Evolutionary conservation across 495 filamentous ascomycete species (phyloP), one percentile per base, ranked within the genome.

Genomic region (Talaromyces adpressus): DNA sequence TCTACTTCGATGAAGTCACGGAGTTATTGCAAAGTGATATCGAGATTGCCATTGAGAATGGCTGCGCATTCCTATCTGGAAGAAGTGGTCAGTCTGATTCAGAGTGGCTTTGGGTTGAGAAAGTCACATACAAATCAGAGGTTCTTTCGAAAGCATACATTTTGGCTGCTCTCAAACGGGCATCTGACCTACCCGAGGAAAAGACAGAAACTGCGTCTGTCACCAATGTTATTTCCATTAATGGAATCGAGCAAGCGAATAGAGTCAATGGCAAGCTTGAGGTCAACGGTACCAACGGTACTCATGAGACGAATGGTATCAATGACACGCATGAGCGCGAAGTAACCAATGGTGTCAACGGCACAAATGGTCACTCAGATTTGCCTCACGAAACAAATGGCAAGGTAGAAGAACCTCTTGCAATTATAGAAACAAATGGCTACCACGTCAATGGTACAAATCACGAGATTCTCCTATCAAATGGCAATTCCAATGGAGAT

Each of bases 51-150:
- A 68, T 72, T 29, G 27, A 65, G 18, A 51, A 57, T 18, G 70
- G 66, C 27, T 39, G 61, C 4, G 57, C 51, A 16, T 69, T 62
- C 57, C 60, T 72, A 6, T 14, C 22, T 62, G 14, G 4, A 12
- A n/a, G 27, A 20, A 8, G 3, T 29, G 5, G 3, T 14, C 47
- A 64, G 18, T 52, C 30, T 18, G 47, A 57, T 7, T 63, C 61
- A 6, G 25, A 62, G 7, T 66, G 66, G 39, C 22, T 78, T 2
- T 81, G 78, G 77, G 70, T 79, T 7, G 77, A 80, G 57, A 80
- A 81, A 59, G 72, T 75, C 32, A 69, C 67, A 5, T 80, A 76
- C 60, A 61, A 61, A 22, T 77, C 70, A 2, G 18, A 57, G 2
- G 51, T 73, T 3, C 64, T 80, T 2, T 62, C 66, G 0, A 27